phyloP scores from a whole-genome alignment of 2,329 filamentous ascomycete genomes.

The Aspergillus latus region DNA sequence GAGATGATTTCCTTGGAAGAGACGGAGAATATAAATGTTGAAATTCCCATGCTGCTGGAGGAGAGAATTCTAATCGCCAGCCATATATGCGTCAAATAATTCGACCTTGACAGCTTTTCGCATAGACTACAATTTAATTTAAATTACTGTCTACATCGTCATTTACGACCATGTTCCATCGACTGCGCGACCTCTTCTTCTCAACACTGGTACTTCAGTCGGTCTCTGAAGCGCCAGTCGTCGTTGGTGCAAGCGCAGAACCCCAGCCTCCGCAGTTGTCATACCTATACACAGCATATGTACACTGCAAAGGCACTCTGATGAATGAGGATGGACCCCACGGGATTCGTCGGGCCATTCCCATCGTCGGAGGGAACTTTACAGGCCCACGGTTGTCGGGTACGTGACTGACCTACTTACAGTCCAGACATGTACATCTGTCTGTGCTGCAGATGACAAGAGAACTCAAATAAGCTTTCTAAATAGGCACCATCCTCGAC shows the following conservation, averaged over 20 bases:
- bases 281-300: slow-evolving; percentile 28
- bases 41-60: too few species aligned
- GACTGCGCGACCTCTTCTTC: not conserved
- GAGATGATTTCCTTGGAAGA: too few species aligned
- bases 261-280: slow-evolving; percentile 20
- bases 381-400: slow-evolving; percentile 25
- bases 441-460: too few species aligned
- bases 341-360: slow-evolving; percentile 26
- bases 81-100: too few species aligned
- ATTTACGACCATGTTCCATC: not conserved
- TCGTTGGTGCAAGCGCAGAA: not conserved
- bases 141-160: too few species aligned
- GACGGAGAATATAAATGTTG: too few species aligned
- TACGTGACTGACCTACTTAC: slow-evolving; percentile 2
- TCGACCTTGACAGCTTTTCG: too few species aligned
- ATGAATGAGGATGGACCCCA: slow-evolving; percentile 21
- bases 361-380: slow-evolving; percentile 31
- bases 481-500: slow-evolving; percentile 24
- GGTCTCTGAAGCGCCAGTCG: not conserved
- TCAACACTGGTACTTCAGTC: slow-evolving; percentile 3
- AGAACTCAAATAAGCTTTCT: not conserved
- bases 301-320: slow-evolving; percentile 22
- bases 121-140: too few species aligned
- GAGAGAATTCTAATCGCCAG: too few species aligned
- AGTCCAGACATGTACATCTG: not conserved